phyloP scores from a whole-genome alignment of 495 filamentous ascomycete species.

The Penicillium canescens region DNA sequence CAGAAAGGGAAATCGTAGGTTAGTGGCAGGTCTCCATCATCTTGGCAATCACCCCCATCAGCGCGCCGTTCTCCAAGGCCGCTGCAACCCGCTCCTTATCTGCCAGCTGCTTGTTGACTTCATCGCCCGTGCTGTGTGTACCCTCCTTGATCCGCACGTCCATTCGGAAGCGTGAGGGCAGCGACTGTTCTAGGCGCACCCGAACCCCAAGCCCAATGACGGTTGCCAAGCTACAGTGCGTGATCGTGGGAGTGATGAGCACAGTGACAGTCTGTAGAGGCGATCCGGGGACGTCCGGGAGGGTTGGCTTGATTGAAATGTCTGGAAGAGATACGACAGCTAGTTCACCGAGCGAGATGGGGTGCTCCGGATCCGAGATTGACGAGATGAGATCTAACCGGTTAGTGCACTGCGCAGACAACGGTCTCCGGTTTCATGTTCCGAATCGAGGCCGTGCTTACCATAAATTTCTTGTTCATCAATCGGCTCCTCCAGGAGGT shows the following conservation, averaged over 20 bases:
- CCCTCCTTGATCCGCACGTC: constrained; percentile 95
- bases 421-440: not conserved
- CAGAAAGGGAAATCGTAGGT: not conserved
- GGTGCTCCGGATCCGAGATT: constrained; percentile 96
- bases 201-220: constrained; percentile 94
- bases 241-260: constrained; percentile 93
- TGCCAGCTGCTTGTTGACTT: constrained; percentile 92
- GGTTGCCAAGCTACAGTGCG: constrained; percentile 93
- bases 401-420: constrained; percentile 2
- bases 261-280: constrained; percentile 53
- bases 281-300: constrained; percentile 45
- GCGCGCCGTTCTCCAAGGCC: constrained; percentile 87
- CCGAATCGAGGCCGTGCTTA: constrained; percentile 36
- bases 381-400: constrained; percentile 81
- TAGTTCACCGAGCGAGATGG: constrained; percentile 85
- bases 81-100: constrained; percentile 97
- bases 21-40: constrained; percentile 85
- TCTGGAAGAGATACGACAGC: constrained; percentile 93
- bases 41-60: constrained; percentile 84
- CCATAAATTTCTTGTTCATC: constrained; percentile 97
- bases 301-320: constrained; percentile 72
- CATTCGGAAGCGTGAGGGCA: constrained; percentile 89
- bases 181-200: constrained; percentile 82
- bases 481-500: constrained; percentile 72
- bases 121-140: constrained; percentile 89